These are phyloP conservation scores for Hagleromyces aurorensis DNA, from an alignment of 805 yeast species.

Conservation along the genomic window DNA sequence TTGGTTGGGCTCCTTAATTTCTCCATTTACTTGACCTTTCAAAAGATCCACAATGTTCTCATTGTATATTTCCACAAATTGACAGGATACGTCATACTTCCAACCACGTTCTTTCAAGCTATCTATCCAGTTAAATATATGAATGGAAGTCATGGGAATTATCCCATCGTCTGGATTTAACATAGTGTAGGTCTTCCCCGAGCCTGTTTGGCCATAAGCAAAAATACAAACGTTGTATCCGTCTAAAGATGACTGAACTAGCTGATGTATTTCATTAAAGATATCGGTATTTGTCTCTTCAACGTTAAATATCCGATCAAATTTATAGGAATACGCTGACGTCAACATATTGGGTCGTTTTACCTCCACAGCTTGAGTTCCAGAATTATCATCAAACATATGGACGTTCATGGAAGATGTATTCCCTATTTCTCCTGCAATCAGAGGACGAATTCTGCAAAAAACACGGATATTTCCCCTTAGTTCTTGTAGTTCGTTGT, in stretches of 20 bases:
- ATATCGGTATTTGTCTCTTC: constrained; percentile 49
- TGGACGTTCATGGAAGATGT: constrained; percentile 28
- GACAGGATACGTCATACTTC: constrained; percentile 56
- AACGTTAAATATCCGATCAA: constrained; percentile 70
- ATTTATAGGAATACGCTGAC: constrained; percentile 38
- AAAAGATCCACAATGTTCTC: constrained; percentile 71
- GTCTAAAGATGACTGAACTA: constrained; percentile 78
- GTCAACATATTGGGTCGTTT: constrained; percentile 9
- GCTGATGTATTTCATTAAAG: constrained; percentile 77
- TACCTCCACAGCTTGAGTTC: constrained; percentile 22
- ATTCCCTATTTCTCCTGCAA: constrained; percentile 15
- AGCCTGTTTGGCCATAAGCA: constrained; percentile 96
- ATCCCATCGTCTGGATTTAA: constrained; percentile 62
- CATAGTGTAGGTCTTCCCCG: constrained; percentile 95
- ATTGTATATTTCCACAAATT: constrained; percentile 84
- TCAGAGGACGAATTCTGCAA: constrained; percentile 71
- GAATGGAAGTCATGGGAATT: constrained; percentile 66
- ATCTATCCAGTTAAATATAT: constrained; percentile 54
- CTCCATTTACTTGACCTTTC: constrained; percentile 10
- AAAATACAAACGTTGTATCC: constrained; percentile 90
- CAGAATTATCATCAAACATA: constrained; percentile 22
- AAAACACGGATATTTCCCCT: constrained; percentile 90
- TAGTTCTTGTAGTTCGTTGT: constrained; percentile 70
- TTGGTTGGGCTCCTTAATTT: constrained; percentile 9
- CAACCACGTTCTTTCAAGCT: constrained; percentile 49